Base-by-base conservation (phyloP, 2,329 filamentous ascomycete genomes). In the Trichoderma endophyticum region DNA sequence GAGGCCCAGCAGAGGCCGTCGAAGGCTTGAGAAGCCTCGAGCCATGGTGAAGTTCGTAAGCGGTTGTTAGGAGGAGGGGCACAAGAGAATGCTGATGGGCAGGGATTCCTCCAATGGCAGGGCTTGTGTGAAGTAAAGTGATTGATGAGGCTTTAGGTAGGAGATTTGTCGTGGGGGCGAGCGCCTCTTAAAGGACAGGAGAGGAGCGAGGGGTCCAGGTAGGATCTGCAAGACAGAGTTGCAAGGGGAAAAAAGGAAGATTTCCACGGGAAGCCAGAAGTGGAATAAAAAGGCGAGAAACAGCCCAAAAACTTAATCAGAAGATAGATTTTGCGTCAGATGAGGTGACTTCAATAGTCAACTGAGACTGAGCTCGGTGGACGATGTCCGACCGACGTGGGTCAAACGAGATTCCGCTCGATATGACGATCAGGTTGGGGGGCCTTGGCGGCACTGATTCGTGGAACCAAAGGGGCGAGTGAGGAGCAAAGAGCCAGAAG, bases 1-100 rank as follows among this genome's bases (percentile, higher is more conserved):
- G 65, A 78, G 75, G 48, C 77, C 79, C 63, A 79, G 75, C 61
- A 82, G 74, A 43, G 82, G 82, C 59, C 79, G 79, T 75, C 80
- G 78, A 66, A 82, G 76, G 54, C 77, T 77, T 54, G 77, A 73
- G 73, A 83, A 77, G 73, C 80, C 78, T 74, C 79, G 77, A 60
- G 80, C 77, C 82, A 83, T 83, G 66, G 30, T 64, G 11, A 63
- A 12, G 3, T 70, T 63, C n/a, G 30, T 36, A 51, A 14, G 15
- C 43, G 39, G 28, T 63, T 18, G 60, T 11, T 34, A 34, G 26
- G 36, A 62, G 18, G 34, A 63, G 26, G 18, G 34, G 18, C 34
- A 28, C 51, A 30, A 36, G 3, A 26, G 28, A 34, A 26, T 43
- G 26, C n/a, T 28, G 21, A 34, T 28, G 43, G 39, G 57, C 26